These are phyloP conservation scores for Bauhinia variegata DNA, from an alignment of 306 rosid species.

Conservation along the genomic window DNA sequence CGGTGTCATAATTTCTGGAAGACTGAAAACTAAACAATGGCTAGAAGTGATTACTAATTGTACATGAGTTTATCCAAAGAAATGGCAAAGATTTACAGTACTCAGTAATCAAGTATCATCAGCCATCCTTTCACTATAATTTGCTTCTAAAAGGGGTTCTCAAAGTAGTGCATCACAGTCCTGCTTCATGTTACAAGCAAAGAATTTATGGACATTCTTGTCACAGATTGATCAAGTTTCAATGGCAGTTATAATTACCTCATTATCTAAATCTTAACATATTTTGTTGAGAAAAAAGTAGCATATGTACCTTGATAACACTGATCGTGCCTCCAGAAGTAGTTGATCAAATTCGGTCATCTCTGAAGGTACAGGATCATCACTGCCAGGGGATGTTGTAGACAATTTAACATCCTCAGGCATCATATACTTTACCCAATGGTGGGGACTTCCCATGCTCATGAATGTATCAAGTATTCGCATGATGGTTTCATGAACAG, in stretches of 20 bases:
- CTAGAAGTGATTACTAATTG: background rate
- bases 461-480: conserved; percentile 71
- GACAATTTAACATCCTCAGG: conserved; percentile 56
- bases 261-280: background rate
- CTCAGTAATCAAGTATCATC: conserved; percentile 8
- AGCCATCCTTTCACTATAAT: background rate
- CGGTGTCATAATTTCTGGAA: background rate
- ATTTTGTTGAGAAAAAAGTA: conserved; percentile 11
- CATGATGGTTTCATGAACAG: conserved; percentile 61
- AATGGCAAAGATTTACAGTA: conserved; percentile 12
- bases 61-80: background rate
- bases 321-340: conserved; percentile 74
- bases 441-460: conserved; percentile 69
- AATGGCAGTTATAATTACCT: conserved; percentile 3
- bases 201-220: conserved; percentile 22
- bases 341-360: conserved; percentile 72
- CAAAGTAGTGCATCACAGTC: conserved; percentile 3
- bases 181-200: conserved; percentile 6
- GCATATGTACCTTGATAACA: conserved; percentile 70
- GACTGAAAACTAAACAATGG: background rate
- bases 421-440: conserved; percentile 83
- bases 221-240: conserved; percentile 16
- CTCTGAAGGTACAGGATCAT: conserved; percentile 42
- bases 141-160: conserved; percentile 3
- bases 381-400: conserved; percentile 42